Evolutionary conservation across 2,329 filamentous ascomycete species (phyloP), one percentile per base, ranked within the genome.

Genomic region (Cytospora piceae): DNA sequence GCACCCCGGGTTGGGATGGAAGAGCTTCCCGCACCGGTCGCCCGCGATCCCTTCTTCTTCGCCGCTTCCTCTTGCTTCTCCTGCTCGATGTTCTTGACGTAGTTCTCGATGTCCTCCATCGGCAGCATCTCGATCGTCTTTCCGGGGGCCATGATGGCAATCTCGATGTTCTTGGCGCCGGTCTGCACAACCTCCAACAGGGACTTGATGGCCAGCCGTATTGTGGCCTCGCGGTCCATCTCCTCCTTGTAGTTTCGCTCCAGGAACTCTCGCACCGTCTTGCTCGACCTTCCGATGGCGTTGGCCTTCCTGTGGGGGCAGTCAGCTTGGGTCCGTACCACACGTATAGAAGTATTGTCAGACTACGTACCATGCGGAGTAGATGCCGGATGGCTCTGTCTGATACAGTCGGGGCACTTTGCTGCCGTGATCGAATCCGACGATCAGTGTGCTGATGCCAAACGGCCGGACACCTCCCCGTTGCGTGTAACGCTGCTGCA

Each of bases 41-140:
- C 86, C 72, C 89, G 85, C 66, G 91, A 90, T 54, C 87, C 91
- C 89, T 97, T 96, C 90, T 97, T 97, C 86, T 93, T 97, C 51
- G 92, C 93, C 29, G 94, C 94, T 83, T 99, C 95, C 79, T 98
- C 95, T 77, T 97, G 94, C 87, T 99, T 99, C 86, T 99, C 96
- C 74, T 94, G 91, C 84, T 99, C 96, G 78, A 99, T 99, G 80
- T 88, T 95, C 88, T 98, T 98, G 75, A 99, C 96, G 75, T 96
- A 97, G 72, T 87, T 87, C 84, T 99, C 95, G 74, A 99, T 99
- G 74, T 97, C 92, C 78, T 98, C 94, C 37, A 94, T 90, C 2
- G 93, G 92, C 72, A 99, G 86, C 88, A 97, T 94, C 83, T 98
- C 94, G 69, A 99, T 87, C 20, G 85, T 79, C 83, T 97, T 93